Conservation (phyloP, 2,329 filamentous ascomycete species). For the Onygenales sp. region DNA sequence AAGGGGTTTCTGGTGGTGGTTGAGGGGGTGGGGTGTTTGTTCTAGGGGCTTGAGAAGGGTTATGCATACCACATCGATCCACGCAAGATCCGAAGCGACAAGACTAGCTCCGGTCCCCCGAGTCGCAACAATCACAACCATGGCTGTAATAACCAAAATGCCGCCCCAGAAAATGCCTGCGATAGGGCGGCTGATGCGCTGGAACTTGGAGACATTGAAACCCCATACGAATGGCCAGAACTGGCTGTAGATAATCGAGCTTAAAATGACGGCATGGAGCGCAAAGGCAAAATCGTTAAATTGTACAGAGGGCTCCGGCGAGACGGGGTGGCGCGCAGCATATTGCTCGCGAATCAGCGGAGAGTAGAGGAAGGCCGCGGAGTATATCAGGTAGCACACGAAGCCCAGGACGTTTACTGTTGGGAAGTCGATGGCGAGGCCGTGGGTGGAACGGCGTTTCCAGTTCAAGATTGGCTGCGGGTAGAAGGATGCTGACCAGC, state of each 20-base stretch:
- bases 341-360: slow-evolving; percentile 71
- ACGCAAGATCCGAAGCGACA: slow-evolving; percentile 47
- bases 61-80: slow-evolving; percentile 52
- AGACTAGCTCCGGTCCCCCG: slow-evolving; percentile 34
- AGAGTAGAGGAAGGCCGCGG: slow-evolving; percentile 67
- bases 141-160: slow-evolving; percentile 35
- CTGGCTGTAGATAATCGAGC: slow-evolving; percentile 65
- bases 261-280: slow-evolving; percentile 66
- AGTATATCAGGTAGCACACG: slow-evolving; percentile 64
- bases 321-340: slow-evolving; percentile 62
- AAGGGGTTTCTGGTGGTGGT: background rate
- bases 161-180: slow-evolving; percentile 62
- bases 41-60: background rate
- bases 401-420: slow-evolving; percentile 57
- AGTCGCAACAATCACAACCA: slow-evolving; percentile 33
- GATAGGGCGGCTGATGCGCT: slow-evolving; percentile 52
- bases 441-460: slow-evolving; percentile 64
- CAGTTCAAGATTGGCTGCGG: slow-evolving; percentile 79
- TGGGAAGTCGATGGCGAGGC: slow-evolving; percentile 82
- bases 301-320: slow-evolving; percentile 71
- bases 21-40: too few relatives aligned
- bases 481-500: slow-evolving; percentile 87
- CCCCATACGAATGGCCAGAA: slow-evolving; percentile 66
- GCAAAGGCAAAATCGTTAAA: slow-evolving; percentile 89
- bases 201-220: slow-evolving; percentile 51